phyloP scores from a whole-genome alignment of 306 rosid genomes.

The Alnus rubra region DNA sequence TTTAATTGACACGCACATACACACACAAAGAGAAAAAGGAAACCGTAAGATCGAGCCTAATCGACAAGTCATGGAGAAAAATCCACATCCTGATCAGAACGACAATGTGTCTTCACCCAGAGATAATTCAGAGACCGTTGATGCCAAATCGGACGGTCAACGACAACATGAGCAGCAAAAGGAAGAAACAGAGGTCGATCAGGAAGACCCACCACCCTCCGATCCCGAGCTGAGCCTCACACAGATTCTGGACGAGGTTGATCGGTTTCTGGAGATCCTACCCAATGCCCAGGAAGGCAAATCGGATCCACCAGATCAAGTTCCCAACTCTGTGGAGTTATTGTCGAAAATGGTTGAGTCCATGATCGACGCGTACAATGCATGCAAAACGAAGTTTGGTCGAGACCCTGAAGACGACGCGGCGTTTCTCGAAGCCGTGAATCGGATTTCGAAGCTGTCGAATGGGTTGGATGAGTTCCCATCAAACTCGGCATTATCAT shows the following conservation, averaged over 20 bases:
- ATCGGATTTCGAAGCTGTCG: constrained; percentile 41
- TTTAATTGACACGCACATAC: background rate
- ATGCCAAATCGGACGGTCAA: constrained; percentile 4
- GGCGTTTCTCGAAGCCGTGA: constrained; percentile 34
- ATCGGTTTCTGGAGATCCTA: constrained; percentile 34
- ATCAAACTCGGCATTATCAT: background rate
- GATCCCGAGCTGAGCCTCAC: constrained; percentile 11
- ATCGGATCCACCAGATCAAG: constrained; percentile 2
- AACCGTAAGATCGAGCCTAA: background rate
- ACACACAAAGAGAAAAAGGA: background rate
- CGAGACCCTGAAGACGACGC: constrained; percentile 35
- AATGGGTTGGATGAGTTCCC: constrained; percentile 17
- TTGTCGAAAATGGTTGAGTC: constrained; percentile 39
- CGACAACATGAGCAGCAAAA: background rate
- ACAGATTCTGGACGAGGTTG: constrained; percentile 48
- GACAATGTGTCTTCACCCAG: constrained; percentile 17
- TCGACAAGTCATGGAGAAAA: constrained; percentile 34
- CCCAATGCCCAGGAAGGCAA: background rate
- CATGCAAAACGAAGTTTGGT: constrained; percentile 38
- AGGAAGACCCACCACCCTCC: background rate
- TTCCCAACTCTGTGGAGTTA: constrained; percentile 38
- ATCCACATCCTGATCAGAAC: constrained; percentile 7
- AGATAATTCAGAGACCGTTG: background rate
- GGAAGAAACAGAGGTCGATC: background rate
- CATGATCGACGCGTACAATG: constrained; percentile 36